phyloP scores from a whole-genome alignment of 202 grass and related monocot species.

The Zoysia matrella region DNA sequence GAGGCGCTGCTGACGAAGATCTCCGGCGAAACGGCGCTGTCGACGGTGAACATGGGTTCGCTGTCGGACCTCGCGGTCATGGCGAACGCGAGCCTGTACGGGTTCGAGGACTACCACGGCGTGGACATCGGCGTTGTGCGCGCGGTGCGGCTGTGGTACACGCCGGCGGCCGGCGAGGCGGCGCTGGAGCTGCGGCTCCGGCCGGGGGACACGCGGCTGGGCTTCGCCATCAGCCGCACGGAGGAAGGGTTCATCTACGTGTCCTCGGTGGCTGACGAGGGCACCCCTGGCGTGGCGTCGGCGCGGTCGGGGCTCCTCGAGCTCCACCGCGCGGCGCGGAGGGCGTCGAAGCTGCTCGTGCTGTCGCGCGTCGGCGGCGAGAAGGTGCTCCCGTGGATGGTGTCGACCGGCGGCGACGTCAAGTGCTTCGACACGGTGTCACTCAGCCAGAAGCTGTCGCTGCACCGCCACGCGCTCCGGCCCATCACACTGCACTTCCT shows the following conservation, averaged over 20 bases:
- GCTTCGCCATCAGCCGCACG: slow-evolving; percentile 87
- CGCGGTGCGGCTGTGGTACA: slow-evolving; percentile 86
- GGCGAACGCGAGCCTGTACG: slow-evolving; percentile 85
- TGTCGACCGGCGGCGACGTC: slow-evolving; percentile 68
- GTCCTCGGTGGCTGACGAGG: slow-evolving; percentile 82
- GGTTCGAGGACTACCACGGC: slow-evolving; percentile 96
- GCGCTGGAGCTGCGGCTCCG: slow-evolving; percentile 66
- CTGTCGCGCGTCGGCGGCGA: slow-evolving; percentile 72
- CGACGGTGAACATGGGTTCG: slow-evolving; percentile 78
- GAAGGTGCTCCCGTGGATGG: slow-evolving; percentile 90
- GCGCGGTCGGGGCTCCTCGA: slow-evolving; percentile 72
- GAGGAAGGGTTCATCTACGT: slow-evolving; percentile 96
- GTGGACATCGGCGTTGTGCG: slow-evolving; percentile 88
- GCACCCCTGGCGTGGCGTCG: slow-evolving; percentile 61
- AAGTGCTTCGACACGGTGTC: slow-evolving; percentile 94
- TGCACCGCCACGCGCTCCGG: slow-evolving; percentile 84
- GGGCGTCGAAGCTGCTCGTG: slow-evolving; percentile 66
- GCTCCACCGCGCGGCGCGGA: slow-evolving; percentile 60
- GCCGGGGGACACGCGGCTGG: slow-evolving; percentile 72
- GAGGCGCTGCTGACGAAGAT: slow-evolving; percentile 96
- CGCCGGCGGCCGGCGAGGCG: slow-evolving; percentile 61
- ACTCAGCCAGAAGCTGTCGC: slow-evolving; percentile 90
- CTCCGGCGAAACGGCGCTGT: slow-evolving; percentile 76
- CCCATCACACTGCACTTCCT: slow-evolving; percentile 87
- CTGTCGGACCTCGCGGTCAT: slow-evolving; percentile 75